Base-by-base conservation (phyloP, 371 early-diverging fungal genomes). In the Mucor saturninus region DNA sequence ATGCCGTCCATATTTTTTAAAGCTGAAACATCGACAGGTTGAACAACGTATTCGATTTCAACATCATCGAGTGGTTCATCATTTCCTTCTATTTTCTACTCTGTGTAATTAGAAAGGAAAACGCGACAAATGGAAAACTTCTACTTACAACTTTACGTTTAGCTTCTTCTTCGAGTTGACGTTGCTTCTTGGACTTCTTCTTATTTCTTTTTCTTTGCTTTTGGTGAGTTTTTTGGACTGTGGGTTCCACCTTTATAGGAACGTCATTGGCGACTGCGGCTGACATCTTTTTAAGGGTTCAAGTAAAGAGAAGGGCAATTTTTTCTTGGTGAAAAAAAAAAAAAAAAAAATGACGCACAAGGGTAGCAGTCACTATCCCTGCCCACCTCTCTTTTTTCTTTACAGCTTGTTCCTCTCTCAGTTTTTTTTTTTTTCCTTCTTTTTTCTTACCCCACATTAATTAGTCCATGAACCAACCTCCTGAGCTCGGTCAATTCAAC, bases 11-110 rank as follows among this genome's bases (percentile, higher is more conserved):
- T 52, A 38, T 68, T 74, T 28, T 75, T 75, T 39, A 79, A 56
- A 14, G 62, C 40, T 2, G 70, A 63, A 3, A 68, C 42, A 64
- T 80, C 80, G 35, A 81, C 64, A 43, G 75, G 59, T 55, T 78
- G 75, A 53, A 76, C 73, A 26, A 76, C 77, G 56, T 81, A 81
- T 61, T 78, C 81, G 26, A 81, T 78, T 64, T 78, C 74, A 26
- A 81, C 79, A 63, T 72, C 72, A 32, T 76, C 69, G 14, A 76
- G 67, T 31, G 65, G 60, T 21, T 69, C 68, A 4, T 71, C 72
- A 1, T 54, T 61, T 58, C 60, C 61, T 14, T 65, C 61, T 51
- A 55, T 37, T 68, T 78, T 60, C 71, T 70, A 57, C 26, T 21
- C 21, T 21, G 1, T 0, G 21, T 21, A 21, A 21, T 21, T 21